Evolutionary conservation across 2,329 filamentous ascomycete species (phyloP), one percentile per base, ranked within the genome.

Genomic region (Diaporthe batatas): DNA sequence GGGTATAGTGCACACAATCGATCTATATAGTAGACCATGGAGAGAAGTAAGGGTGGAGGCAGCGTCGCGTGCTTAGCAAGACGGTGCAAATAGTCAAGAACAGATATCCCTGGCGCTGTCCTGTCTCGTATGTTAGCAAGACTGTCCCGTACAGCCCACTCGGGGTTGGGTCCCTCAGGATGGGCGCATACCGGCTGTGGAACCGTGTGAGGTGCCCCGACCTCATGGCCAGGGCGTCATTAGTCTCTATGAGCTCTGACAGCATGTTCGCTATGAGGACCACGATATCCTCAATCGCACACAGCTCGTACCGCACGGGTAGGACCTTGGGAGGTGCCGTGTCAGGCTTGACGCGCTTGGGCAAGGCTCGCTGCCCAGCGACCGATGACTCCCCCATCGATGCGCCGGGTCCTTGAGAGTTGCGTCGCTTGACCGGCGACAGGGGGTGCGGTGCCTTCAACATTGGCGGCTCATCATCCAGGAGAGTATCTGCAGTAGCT

Each of bases 11-110:
- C 92, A 82, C 96, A 99, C 29, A 99, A 88, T 42, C 95, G 92
- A 83, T 99, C 96, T 79, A 99, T 98, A 79, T 98, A 99, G 81
- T 97, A 99, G 72, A 99, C 96, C 94, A 99, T 98, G 77, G 95
- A 96, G 47, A 99, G 90, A n/a, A 99, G 88, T 67, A 99, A 92
- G 0, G 96, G 96, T 16, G 96, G 95, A 8, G 94, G 95, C 3
- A 99, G 88, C 0, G 96, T 98, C 34, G 96, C 96, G 81, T 99
- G 96, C 73, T 95, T 94, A 32, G 97, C 96, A 72, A 99, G 87
- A 75, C 96, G 92, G 79, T 96, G 93, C 47, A 99, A 89, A 81
- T 99, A 99, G 81, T 99, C 96, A 75, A 92, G 88, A 42, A 99
- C 96, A 34, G 95, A 98, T 73, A 99, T 99, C 68, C 94, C 95